phyloP scores from a whole-genome alignment of 495 filamentous ascomycete genomes.

The Penicillium atrosanguineum region DNA sequence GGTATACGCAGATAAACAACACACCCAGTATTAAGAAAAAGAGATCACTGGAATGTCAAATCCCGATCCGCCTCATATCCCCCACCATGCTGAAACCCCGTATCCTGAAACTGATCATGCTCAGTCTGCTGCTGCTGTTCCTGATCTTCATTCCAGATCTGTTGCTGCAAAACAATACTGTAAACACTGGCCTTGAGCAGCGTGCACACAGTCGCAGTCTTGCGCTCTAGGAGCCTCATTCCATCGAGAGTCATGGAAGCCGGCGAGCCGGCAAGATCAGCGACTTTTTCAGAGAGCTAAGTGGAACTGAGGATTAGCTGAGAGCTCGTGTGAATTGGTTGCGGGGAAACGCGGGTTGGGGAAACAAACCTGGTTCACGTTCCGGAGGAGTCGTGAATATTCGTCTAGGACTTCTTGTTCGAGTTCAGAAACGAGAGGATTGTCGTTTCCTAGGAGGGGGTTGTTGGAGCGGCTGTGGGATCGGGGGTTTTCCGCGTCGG shows the following conservation, averaged over 20 bases:
- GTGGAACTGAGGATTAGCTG: background rate
- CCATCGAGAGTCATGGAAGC: constrained; percentile 56
- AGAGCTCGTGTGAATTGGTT: background rate
- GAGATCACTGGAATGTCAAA: constrained; percentile 34
- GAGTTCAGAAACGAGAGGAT: constrained; percentile 57
- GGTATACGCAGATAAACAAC: background rate
- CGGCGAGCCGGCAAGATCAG: constrained; percentile 32
- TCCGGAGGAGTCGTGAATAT: constrained; percentile 81
- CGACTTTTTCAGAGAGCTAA: constrained; percentile 41
- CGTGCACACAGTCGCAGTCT: constrained; percentile 91
- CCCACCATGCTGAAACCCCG: constrained; percentile 30
- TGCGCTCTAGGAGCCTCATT: constrained; percentile 84
- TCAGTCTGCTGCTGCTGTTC: constrained; percentile 32
- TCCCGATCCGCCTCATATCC: constrained; percentile 33
- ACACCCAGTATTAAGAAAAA: background rate
- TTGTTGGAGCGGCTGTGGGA: constrained; percentile 27
- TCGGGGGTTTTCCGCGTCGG: constrained; percentile 17
- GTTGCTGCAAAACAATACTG: constrained; percentile 95
- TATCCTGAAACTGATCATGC: constrained; percentile 25
- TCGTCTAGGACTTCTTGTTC: constrained; percentile 96
- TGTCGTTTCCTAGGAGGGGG: constrained; percentile 39
- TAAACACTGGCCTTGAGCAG: constrained; percentile 97
- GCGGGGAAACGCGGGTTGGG: background rate
- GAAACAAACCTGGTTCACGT: constrained; percentile 76
- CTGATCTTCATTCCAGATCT: constrained; percentile 69